These are phyloP conservation scores for Allantophomopsis cytisporea DNA, from an alignment of 2,329 filamentous ascomycete genomes.

Conservation along the genomic window DNA sequence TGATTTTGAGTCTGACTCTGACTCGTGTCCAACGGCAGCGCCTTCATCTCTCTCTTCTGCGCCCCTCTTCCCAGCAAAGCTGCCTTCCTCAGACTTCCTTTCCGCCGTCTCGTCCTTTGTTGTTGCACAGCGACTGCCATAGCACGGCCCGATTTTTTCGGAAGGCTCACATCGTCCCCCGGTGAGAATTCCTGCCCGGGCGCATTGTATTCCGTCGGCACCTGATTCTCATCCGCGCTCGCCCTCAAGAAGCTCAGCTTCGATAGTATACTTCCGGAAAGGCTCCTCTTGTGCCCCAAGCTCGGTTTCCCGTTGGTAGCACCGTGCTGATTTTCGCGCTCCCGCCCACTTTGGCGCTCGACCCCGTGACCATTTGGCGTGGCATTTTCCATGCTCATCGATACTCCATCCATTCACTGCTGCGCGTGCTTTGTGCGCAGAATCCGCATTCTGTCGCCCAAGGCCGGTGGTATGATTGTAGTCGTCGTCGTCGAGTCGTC, in stretches of 20 bases:
- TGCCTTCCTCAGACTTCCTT: constrained; percentile 77
- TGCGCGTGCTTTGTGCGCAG: too few species aligned
- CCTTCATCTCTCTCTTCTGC: constrained; percentile 39
- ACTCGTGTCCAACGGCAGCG: constrained; percentile 17
- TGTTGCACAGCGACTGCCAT: constrained; percentile 23
- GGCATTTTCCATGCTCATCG: constrained; percentile 3
- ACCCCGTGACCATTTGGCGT: neutral
- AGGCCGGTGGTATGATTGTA: too few species aligned
- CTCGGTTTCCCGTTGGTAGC: constrained; percentile 28
- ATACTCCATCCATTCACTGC: too few species aligned
- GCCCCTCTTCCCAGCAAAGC: constrained; percentile 66
- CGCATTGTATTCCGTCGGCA: constrained; percentile 11
- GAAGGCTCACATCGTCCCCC: neutral
- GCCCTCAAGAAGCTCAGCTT: constrained; percentile 55
- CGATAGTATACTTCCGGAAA: constrained; percentile 47
- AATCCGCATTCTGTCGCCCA: too few species aligned
- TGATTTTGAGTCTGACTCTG: too few species aligned
- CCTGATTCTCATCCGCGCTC: constrained; percentile 22
- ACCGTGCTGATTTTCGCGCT: constrained; percentile 1
- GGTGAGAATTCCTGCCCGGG: constrained; percentile 1
- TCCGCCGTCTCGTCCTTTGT: constrained; percentile 51
- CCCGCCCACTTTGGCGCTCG: neutral
- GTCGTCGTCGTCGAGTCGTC: too few species aligned
- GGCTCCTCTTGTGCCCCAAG: constrained; percentile 19
- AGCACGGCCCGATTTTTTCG: constrained; percentile 16